Base-by-base conservation (phyloP, 345 rosid species). In the Melastoma malabathricum region DNA sequence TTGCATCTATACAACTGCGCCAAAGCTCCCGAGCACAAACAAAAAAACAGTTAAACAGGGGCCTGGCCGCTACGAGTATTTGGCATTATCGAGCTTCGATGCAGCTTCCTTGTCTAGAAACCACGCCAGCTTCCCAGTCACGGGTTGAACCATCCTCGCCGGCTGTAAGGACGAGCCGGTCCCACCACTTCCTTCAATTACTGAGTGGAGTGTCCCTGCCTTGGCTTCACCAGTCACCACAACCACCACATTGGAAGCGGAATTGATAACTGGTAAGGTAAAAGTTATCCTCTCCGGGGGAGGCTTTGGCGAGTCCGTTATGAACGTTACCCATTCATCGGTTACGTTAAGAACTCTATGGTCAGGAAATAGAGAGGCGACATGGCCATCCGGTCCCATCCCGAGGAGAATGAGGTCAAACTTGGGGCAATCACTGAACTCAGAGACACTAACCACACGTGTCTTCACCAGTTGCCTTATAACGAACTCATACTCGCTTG, bases 211-310 rank as follows among this genome's bases (percentile, higher is more conserved):
- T 39, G 84, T 80, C 53, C 78, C 82, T 22, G 98, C 84, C 71
- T 86, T 83, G 76, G 68, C 67, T 43, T 80, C 94, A 2, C 89
- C 96, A 3, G 83, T 61, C 59, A 77, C 92, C 0, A 84, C 85
- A 14, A 90, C 48, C 3, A 64, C 92, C 22, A 90, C 92, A 14
- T 71, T 80, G 48, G 94, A 72, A 27, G 98, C 89, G 1, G 96
- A 72, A 68, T 86, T 86, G 71, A 90, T 84, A 75, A 86, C 94
- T 0, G 94, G 96, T 59, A 90, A 56, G 49, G 94, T 90, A 67
- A 86, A 90, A 6, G 94, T 90, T 64, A 90, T 82, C 69, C 98
- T 84, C 78, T 86, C 96, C 0, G 89, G 89, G 18, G 98, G 96
- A 48, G 94, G 79, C 53, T 80, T 69, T 1, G 96, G 94, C 41